A percentile compares a stretch with the other conserved stretches of the same genome.
Evolutionary conservation across 192 early-diverging fungal species (phyloP).

Genomic region (Phlyctochytrium bullatum): DNA sequence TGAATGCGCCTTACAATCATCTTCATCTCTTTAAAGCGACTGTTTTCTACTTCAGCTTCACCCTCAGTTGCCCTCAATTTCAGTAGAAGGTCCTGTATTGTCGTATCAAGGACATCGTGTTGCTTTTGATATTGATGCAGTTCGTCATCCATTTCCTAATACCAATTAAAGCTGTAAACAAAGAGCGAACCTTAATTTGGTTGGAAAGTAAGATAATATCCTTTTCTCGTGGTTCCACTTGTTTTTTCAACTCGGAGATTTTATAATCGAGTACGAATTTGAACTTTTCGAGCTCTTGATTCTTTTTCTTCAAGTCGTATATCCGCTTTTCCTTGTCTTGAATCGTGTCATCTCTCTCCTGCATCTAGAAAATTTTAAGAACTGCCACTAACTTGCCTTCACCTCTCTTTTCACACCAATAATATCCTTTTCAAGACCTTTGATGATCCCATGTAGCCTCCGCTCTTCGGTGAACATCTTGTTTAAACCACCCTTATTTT

Average conservation of each 20-base stretch:
- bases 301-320: slow-evolving; percentile 59
- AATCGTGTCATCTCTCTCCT: slow-evolving; percentile 60
- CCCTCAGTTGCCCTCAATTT: slow-evolving; percentile 42
- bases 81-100: slow-evolving; percentile 45
- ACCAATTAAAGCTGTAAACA: slow-evolving; percentile 5
- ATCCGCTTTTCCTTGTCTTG: slow-evolving; percentile 61
- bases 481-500: slow-evolving; percentile 48
- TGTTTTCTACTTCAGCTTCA: slow-evolving; percentile 25
- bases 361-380: slow-evolving; percentile 33
- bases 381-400: background rate
- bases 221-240: slow-evolving; percentile 53
- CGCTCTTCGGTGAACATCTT: slow-evolving; percentile 43
- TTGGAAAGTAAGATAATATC: slow-evolving; percentile 45
- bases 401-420: slow-evolving; percentile 49
- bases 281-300: slow-evolving; percentile 63
- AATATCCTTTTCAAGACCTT: slow-evolving; percentile 52
- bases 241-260: slow-evolving; percentile 55
- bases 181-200: slow-evolving; percentile 41
- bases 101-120: slow-evolving; percentile 37
- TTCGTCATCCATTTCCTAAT: slow-evolving; percentile 57
- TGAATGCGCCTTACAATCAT: slow-evolving; percentile 36
- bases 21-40: slow-evolving; percentile 26
- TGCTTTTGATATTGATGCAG: slow-evolving; percentile 43
- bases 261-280: slow-evolving; percentile 64
- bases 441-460: slow-evolving; percentile 42